Evolutionary conservation across 345 rosid species (phyloP), one percentile per base, ranked within the genome.

Genomic region (Eutrema yunnanense): DNA sequence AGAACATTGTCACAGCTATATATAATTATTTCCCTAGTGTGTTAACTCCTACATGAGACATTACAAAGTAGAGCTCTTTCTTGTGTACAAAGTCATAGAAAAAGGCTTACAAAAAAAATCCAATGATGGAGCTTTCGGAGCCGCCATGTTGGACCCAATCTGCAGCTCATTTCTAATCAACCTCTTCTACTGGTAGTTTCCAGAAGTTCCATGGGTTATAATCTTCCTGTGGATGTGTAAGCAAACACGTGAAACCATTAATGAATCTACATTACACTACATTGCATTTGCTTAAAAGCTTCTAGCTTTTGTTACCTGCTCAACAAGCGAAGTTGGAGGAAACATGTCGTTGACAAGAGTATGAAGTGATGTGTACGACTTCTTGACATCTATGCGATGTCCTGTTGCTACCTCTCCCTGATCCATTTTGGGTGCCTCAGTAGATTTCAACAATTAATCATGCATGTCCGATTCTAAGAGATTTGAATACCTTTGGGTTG

Each of bases 381-480:
- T 90, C 67, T 78, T 90, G 58, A 57, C 88, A 59, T 90, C 91
- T 19, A 84, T 75, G 34, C 89, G 84, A 69, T 88, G 96, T 70
- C 96, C 88, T 57, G 78, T 90, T 60, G 96, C 98, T 53, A 92
- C 98, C 77, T 92, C 96, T 8, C 98, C 98, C 98, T 92, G 52
- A 58, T 62, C 56, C 59, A 36, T 4, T 36, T 72, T 32, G 22
- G 54, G 59, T 30, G 30, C 6, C 66, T 61, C 57, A 71, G 32
- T 12, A 50, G 9, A 72, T 32, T 36, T 5, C 13, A 58, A 65
- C 50, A 71, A 43, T 43, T 53, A 65, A 27, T 27, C 33, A 64
- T 49, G 34, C 32, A 64, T 53, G 40, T 62, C 13, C 6, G 48
- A 33, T 40, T 55, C 14, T 14, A 70, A 56, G 56, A 63, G 61